Evolutionary conservation across 441 rosid species (phyloP), one percentile per base, ranked within the genome.

Genomic region (Flueggea neowawraea): DNA sequence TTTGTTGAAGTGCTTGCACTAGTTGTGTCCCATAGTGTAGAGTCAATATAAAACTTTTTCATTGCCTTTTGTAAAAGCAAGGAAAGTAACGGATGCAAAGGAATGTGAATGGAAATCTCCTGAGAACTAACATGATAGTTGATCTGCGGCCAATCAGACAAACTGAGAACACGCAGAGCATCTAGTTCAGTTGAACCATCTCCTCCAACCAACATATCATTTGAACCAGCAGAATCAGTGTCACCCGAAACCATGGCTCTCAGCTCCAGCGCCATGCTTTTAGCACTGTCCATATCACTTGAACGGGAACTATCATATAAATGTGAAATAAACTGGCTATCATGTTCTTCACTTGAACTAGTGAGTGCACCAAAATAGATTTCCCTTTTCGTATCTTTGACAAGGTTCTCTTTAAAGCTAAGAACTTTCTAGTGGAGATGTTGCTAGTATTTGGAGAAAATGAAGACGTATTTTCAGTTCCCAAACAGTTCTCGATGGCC

Each of bases 11-110:
- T 61, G 62, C 74, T 57, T 62, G 64, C 61, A 73, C 43, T 60
- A 55, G 60, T 50, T 36, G 55, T 55, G 57, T 64, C 61, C 63
- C 68, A 64, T 57, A 73, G 65, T 48, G 62, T 80, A 71, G 86
- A 74, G 74, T 83, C 92, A 78, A 85, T 87, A 75, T 76, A 90
- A 69, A 80, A 85, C 65, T 68, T 71, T 82, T 71, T 77, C 71
- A 95, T 66, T 53, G 91, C 85, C 73, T 73, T 95, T 72, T 92
- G 87, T 65, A 95, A 57, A 67, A 90, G 91, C 81, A 87, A 71
- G n/a, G 98, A 83, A 60, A 95, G 88, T 33, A 95, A 79, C 15
- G 94, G 82, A 71, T 95, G 97, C 36, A 95, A 74, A 4, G 98
- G 96, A 62, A 90, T 82, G 77, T 90, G 97, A 73, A 90, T 79